Percentiles rank a stretch among this genome's conserved stretches.
These are phyloP conservation scores for Cicer chorassanicum DNA, from an alignment of 306 rosid species.

Conservation along the genomic window DNA sequence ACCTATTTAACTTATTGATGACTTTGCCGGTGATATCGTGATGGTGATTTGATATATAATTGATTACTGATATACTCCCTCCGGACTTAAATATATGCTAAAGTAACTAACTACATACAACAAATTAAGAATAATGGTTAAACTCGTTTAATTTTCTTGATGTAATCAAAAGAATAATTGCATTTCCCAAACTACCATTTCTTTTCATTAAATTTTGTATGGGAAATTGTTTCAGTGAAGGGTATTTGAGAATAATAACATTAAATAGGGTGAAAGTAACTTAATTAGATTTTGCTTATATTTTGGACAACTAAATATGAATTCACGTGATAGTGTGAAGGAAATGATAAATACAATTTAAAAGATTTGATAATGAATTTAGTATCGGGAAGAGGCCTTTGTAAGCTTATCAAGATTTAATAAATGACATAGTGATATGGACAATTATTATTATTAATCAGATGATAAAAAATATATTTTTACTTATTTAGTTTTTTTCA, in stretches of 20 bases:
- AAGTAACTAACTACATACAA: too few relatives aligned
- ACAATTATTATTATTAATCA: not conserved
- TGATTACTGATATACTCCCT: conserved; percentile 9
- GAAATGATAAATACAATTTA: not conserved
- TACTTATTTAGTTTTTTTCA: not conserved
- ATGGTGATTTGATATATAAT: conserved; percentile 26
- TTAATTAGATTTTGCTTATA: too few relatives aligned
- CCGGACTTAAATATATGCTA: too few relatives aligned
- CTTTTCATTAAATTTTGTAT: too few relatives aligned
- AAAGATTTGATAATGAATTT: conserved; percentile 7
- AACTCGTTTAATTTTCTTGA: too few relatives aligned
- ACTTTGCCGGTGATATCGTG: conserved; percentile 7
- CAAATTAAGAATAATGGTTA: too few relatives aligned
- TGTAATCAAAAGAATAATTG: too few relatives aligned
- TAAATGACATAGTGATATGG: not conserved
- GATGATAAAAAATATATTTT: not conserved
- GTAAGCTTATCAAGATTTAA: not conserved
- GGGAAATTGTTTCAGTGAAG: too few relatives aligned
- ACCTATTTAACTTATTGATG: conserved; percentile 34
- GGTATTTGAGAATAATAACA: too few relatives aligned
- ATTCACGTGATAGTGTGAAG: not conserved
- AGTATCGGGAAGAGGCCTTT: not conserved
- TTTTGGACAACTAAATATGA: too few relatives aligned
- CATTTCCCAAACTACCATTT: too few relatives aligned
- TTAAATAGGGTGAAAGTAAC: too few relatives aligned